These are phyloP conservation scores for Capsicum baccatum DNA, from an alignment of 257 asterid genomes.

Conservation along the genomic window DNA sequence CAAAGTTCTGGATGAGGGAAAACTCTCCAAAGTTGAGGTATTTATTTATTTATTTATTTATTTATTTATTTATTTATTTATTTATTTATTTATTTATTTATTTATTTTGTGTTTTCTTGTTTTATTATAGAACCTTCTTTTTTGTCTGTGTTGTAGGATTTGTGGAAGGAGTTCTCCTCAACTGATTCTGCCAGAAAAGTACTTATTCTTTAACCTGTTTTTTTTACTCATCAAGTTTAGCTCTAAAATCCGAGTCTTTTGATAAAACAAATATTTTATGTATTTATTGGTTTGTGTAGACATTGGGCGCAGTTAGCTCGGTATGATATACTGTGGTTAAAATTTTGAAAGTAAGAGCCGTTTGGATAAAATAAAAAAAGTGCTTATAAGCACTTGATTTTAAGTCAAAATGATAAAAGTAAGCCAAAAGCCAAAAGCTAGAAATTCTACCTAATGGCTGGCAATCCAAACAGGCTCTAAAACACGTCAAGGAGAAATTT, in stretches of 20 bases:
- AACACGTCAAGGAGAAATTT: not conserved
- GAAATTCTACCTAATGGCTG: no score
- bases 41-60: no score
- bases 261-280: not conserved
- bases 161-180: constrained; percentile 69
- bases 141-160: constrained; percentile 50
- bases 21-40: constrained; percentile 62
- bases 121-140: not conserved
- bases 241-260: not conserved
- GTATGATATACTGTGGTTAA: not conserved
- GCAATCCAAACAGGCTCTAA: no score
- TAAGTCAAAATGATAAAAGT: no score
- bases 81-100: no score
- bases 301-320: not conserved
- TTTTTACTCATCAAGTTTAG: not conserved
- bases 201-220: not conserved
- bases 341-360: not conserved
- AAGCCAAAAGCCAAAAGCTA: no score
- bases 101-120: not conserved
- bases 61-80: no score
- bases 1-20: constrained; percentile 63
- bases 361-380: no score
- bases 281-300: not conserved
- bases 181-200: constrained; percentile 81
- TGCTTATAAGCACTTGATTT: no score